Evolutionary conservation across 176 grass and related monocot genomes (phyloP), one percentile per base, ranked within the genome.

Genomic region (Alloteropsis semialata): DNA sequence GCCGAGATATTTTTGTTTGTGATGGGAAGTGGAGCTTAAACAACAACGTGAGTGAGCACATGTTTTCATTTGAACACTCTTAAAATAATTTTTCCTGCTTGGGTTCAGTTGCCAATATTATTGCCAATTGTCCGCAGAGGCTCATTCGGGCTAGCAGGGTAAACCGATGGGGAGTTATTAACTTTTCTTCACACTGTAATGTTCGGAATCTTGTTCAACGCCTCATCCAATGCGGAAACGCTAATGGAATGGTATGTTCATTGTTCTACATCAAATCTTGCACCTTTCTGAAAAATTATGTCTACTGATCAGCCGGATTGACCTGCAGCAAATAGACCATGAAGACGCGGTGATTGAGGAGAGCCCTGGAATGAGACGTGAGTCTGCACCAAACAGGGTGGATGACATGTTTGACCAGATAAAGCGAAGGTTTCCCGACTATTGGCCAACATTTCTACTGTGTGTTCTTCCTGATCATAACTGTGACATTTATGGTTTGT

Each of bases 391-490:
- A 51, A 83, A 51, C 15, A 88, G 89, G 69, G 84, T 92, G 1
- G 78, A 94, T 6, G 62, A 51, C 1, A 87, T 94, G 81, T 89
- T 91, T 56, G 1, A 85, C 19, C 71, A 85, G 46, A 44, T 91
- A 0, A 79, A 55, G 48, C 6, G 10, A 1, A 89, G 60, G 19
- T 28, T 92, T 19, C 87, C 84, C 17, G 32, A 45, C 17, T 3
- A 50, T 5, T 4, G 16, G 16, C 48, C 48, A 29, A 75, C 68
- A 3, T 90, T 94, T 74, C 74, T 92, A 30, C 56, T 94, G 0
- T 92, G 89, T n/a, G 56, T 94, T 81, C 72, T 94, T 39, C 51
- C 87, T 29, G 87, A 90, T 68, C 92, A 94, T 54, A 88, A 90
- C 38, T 83, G 72, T 46, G 87, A 90, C 77, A 34, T 92, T 75